Conservation (phyloP, 108 stramenopile genomes). For the Cyclotella baltica region DNA sequence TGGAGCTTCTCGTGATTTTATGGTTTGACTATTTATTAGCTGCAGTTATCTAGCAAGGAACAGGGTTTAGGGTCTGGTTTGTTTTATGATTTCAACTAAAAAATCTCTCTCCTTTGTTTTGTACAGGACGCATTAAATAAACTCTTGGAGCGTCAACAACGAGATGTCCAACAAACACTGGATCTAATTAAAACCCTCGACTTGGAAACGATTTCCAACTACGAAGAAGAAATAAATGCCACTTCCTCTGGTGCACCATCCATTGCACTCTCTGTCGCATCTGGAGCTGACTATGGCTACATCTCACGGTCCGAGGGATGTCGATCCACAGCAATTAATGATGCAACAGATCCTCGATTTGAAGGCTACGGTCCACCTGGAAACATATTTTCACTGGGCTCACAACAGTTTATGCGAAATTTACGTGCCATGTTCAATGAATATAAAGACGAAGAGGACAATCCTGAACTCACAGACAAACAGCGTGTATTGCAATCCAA, state of each 20-base stretch:
- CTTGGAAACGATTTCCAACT: background rate
- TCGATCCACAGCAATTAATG: conserved; percentile 21
- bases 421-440: conserved; percentile 67
- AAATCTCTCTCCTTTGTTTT: background rate
- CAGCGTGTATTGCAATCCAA: conserved; percentile 52
- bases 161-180: conserved; percentile 54
- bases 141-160: conserved; percentile 55
- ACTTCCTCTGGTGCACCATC: background rate
- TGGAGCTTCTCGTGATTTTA: too few relatives aligned
- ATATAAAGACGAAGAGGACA: conserved; percentile 57
- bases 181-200: conserved; percentile 47
- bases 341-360: conserved; percentile 35
- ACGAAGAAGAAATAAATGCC: conserved; percentile 5
- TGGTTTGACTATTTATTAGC: too few relatives aligned
- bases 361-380: conserved; percentile 65
- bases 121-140: conserved; percentile 48
- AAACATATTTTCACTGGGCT: conserved; percentile 59
- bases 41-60: too few relatives aligned
- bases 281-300: conserved; percentile 70
- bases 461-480: conserved; percentile 29
- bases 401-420: conserved; percentile 67
- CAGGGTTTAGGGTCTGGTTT: too few relatives aligned
- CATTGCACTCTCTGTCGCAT: conserved; percentile 55
- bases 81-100: too few relatives aligned
- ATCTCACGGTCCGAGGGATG: conserved; percentile 68